These are phyloP conservation scores for Citrus reticulata DNA, from an alignment of 345 rosid species.

Conservation along the genomic window DNA sequence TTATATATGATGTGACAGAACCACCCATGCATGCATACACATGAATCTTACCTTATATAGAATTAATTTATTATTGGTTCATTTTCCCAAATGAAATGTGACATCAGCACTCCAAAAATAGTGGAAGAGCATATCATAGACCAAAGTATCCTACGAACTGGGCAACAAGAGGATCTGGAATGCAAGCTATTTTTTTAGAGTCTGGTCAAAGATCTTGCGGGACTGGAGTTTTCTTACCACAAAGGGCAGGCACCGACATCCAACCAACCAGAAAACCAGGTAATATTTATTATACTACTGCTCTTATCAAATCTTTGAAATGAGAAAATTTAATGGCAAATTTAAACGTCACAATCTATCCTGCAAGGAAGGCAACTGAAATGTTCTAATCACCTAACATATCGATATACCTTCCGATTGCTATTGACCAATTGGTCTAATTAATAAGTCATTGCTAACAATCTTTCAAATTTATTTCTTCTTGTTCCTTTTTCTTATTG, in stretches of 20 bases:
- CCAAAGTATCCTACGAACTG: slow-evolving; percentile 12
- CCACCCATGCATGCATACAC: not conserved
- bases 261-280: slow-evolving; percentile 55
- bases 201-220: slow-evolving; percentile 59
- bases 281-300: slow-evolving; percentile 1
- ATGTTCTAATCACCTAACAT: no score
- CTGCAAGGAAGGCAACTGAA: no score
- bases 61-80: no score
- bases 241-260: slow-evolving; percentile 28
- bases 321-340: not conserved
- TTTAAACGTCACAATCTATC: no score
- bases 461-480: no score
- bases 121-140: slow-evolving; percentile 10
- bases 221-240: slow-evolving; percentile 89
- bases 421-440: no score
- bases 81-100: not conserved
- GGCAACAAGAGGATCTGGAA: slow-evolving; percentile 50
- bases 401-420: no score
- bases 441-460: no score
- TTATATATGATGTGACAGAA: no score
- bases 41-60: no score
- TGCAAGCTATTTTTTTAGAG: slow-evolving; percentile 79
- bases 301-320: not conserved
- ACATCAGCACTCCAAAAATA: slow-evolving; percentile 23
- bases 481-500: no score